Evolutionary conservation across 257 asterid genomes (phyloP).

Genomic region (Misopates orontium): DNA sequence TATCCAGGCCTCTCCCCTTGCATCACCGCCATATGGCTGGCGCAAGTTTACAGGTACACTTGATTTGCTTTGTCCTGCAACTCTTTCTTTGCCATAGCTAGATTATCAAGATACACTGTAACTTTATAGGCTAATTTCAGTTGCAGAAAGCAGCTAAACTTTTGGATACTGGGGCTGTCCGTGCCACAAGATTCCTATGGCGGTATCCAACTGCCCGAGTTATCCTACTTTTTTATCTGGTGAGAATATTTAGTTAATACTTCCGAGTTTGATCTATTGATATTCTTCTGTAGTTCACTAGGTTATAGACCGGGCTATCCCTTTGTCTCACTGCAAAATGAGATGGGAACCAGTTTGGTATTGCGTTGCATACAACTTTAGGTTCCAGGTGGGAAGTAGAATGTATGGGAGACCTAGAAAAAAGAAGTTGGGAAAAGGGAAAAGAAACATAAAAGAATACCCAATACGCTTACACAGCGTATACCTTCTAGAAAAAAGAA

Average conservation of each 20-base stretch:
- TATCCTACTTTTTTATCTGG: conserved; percentile 90
- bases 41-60: conserved; percentile 79
- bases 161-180: conserved; percentile 90
- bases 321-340: conserved; percentile 19
- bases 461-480: not conserved
- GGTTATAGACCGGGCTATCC: conserved; percentile 3
- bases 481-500: not conserved
- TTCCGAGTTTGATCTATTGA: conserved; percentile 17
- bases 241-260: conserved; percentile 37
- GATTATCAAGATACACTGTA: conserved; percentile 20
- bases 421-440: not conserved
- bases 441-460: not conserved
- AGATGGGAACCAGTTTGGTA: conserved; percentile 1
- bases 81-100: conserved; percentile 21
- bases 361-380: conserved; percentile 12
- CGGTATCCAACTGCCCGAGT: conserved; percentile 95
- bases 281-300: conserved; percentile 11
- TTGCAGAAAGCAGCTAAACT: conserved; percentile 94
- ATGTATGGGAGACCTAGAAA: conserved; percentile 9
- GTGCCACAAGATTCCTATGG: conserved; percentile 98
- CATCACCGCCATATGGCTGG: conserved; percentile 87
- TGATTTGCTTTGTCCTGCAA: conserved; percentile 16
- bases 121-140: conserved; percentile 45
- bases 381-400: conserved; percentile 16
- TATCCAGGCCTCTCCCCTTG: conserved; percentile 92